Percentiles rank a stretch among this genome's conserved stretches.
Evolutionary conservation across 2,329 filamentous ascomycete species (phyloP).

Genomic region (Phialophora verrucosa): DNA sequence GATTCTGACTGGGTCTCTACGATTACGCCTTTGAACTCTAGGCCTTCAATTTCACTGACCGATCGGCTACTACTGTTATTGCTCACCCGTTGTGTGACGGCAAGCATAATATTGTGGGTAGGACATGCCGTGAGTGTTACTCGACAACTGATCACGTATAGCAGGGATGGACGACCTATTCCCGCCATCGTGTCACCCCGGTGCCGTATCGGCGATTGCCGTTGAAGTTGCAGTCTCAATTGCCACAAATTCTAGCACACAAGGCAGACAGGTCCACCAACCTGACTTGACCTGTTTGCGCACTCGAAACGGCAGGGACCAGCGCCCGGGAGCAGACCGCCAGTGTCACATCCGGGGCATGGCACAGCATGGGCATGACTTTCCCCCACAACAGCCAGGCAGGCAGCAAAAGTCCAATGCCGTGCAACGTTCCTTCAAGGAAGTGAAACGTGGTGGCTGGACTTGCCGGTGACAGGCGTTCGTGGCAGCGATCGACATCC

Average conservation of each 20-base stretch:
- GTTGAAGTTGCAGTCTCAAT: not conserved
- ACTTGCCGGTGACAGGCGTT: not conserved
- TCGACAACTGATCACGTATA: not conserved
- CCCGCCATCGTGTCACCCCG: not conserved
- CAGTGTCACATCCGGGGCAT: not conserved
- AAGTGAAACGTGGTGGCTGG: not conserved
- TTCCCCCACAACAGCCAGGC: not conserved
- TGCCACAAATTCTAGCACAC: not conserved
- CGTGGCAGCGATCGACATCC: not conserved
- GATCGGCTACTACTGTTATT: not conserved
- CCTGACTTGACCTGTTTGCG: not conserved
- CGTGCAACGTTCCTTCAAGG: not conserved
- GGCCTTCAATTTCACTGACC: not conserved
- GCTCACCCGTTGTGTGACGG: not conserved
- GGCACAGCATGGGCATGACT: not conserved
- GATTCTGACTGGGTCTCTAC: not conserved
- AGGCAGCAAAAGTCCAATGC: not conserved
- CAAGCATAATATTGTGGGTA: not conserved
- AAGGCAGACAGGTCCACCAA: not conserved
- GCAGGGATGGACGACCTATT: not conserved
- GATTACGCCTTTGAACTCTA: not conserved
- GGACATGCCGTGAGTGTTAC: not conserved
- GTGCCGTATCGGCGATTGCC: not conserved
- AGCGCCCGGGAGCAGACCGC: not conserved
- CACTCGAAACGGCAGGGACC: not conserved